Evolutionary conservation across 805 yeast genomes (phyloP).

Genomic region (Candida boleticola): DNA sequence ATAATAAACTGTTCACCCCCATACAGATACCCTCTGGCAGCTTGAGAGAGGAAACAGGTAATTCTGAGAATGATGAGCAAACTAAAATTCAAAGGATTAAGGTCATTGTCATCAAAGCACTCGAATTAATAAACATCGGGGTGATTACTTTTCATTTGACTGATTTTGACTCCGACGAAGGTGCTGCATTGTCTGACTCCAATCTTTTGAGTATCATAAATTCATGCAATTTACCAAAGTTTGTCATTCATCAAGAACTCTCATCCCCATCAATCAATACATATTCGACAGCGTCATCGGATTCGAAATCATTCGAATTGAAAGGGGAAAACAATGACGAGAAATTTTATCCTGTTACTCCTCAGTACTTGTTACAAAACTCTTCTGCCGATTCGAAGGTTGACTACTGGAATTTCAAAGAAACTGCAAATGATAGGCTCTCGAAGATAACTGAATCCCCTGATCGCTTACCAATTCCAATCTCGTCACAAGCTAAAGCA

Average conservation of each 20-base stretch:
- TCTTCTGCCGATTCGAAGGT: constrained; percentile 32
- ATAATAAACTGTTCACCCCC: constrained; percentile 55
- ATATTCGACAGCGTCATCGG: constrained; percentile 51
- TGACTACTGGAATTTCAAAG: constrained; percentile 62
- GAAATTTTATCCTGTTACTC: constrained; percentile 59
- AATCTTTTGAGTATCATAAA: constrained; percentile 37
- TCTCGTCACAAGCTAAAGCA: constrained; percentile 1
- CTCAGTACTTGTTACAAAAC: constrained; percentile 58
- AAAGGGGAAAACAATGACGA: constrained; percentile 38
- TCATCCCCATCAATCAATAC: constrained; percentile 34
- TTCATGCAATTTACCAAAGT: constrained; percentile 29
- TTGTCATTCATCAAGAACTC: constrained; percentile 33
- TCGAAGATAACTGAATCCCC: constrained; percentile 15
- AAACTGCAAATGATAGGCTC: constrained; percentile 17
- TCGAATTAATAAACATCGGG: constrained; percentile 35
- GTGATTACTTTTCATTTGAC: constrained; percentile 54
- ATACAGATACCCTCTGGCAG: constrained; percentile 32
- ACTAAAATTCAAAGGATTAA: constrained; percentile 8
- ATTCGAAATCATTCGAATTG: constrained; percentile 52
- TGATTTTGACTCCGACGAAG: constrained; percentile 62
- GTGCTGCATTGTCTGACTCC: constrained; percentile 53
- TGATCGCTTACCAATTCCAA: background rate
- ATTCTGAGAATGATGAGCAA: background rate
- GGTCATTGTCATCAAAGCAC: constrained; percentile 26
- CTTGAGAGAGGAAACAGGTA: constrained; percentile 9